These are phyloP conservation scores for Rhizophora mangle DNA, from an alignment of 345 rosid species.

Conservation along the genomic window DNA sequence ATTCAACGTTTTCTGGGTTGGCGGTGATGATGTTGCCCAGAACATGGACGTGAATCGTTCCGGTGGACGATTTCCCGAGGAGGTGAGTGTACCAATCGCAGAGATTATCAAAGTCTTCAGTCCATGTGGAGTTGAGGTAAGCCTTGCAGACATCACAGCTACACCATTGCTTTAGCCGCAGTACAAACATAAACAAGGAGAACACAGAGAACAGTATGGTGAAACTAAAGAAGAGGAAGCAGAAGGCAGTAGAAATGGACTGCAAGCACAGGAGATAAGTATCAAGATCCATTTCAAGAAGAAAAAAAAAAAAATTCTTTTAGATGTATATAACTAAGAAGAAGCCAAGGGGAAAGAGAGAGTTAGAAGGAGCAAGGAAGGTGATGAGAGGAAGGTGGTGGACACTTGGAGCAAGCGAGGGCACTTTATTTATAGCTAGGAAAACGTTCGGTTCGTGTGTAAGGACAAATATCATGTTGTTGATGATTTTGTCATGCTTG, in stretches of 20 bases:
- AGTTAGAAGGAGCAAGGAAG: not conserved
- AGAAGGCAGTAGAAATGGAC: constrained; percentile 6
- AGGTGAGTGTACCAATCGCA: constrained; percentile 50
- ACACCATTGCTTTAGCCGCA: constrained; percentile 36
- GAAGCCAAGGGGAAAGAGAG: not conserved
- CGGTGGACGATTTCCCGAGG: constrained; percentile 35
- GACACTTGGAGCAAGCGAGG: too few relatives aligned
- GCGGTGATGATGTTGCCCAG: constrained; percentile 50
- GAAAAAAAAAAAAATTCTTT: too few relatives aligned
- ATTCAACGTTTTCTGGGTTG: constrained; percentile 53
- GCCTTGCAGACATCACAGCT: constrained; percentile 37
- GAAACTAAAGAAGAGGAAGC: too few relatives aligned
- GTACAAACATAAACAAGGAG: constrained; percentile 30
- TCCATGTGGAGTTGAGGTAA: constrained; percentile 33
- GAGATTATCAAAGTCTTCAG: constrained; percentile 38
- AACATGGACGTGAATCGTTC: constrained; percentile 42
- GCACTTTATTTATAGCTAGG: too few relatives aligned
- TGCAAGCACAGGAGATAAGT: constrained; percentile 12
- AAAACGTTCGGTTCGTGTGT: too few relatives aligned
- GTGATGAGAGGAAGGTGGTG: not conserved
- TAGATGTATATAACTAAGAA: not conserved
- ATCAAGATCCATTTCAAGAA: constrained; percentile 21
- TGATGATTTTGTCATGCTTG: too few relatives aligned
- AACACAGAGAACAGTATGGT: constrained; percentile 12
- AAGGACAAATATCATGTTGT: too few relatives aligned